Conservation (phyloP, 73 alveolate species). For the Symbiodinium pilosum region DNA sequence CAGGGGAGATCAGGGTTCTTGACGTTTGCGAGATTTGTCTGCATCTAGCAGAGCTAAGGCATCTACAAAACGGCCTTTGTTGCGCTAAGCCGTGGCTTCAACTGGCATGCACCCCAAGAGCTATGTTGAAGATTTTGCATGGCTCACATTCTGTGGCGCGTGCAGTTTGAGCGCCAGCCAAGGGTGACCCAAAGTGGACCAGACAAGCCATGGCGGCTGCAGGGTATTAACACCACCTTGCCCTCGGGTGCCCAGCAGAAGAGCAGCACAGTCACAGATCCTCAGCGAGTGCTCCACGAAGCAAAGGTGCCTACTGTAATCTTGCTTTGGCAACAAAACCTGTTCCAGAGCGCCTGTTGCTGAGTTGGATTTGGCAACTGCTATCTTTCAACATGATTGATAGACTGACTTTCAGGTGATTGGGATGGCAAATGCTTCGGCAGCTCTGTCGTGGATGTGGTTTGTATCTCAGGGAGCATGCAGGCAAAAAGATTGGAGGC, state of each 20-base stretch:
- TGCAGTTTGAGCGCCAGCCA: neutral
- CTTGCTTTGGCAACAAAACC: constrained; percentile 19
- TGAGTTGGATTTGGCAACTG: neutral
- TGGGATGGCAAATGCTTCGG: constrained; percentile 25
- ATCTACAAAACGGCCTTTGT: constrained; percentile 46
- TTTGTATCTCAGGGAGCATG: neutral
- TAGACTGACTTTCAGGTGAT: neutral
- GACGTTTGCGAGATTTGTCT: no score
- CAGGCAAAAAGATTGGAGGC: no score
- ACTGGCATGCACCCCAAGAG: constrained; percentile 24
- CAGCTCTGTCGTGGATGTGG: neutral
- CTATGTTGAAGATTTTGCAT: neutral
- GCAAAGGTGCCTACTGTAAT: constrained; percentile 38
- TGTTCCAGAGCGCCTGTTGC: neutral
- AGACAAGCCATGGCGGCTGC: constrained; percentile 30
- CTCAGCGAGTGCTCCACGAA: no score
- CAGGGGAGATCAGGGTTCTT: no score
- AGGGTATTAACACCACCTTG: constrained; percentile 19
- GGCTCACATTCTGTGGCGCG: neutral
- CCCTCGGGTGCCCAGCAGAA: constrained; percentile 15
- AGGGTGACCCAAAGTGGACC: constrained; percentile 50
- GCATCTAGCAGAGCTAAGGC: neutral
- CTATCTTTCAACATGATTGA: neutral
- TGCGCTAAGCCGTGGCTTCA: constrained; percentile 75
- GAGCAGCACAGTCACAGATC: neutral